These are phyloP conservation scores for Prunus yedoensis DNA, from an alignment of 331 rosid species.

Conservation along the genomic window DNA sequence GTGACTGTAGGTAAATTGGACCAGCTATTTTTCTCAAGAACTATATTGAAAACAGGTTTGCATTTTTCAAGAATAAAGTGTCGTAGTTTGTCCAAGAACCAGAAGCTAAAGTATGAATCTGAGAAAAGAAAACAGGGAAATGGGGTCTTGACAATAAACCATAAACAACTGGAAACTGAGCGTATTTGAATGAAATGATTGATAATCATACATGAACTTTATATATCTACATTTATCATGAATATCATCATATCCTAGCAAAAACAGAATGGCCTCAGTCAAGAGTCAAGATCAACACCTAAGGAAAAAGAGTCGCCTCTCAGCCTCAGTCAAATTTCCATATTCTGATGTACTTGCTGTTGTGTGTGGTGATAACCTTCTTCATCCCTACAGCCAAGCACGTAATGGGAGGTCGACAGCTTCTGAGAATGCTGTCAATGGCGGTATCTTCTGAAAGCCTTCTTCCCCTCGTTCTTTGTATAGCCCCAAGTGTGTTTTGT, in stretches of 20 bases:
- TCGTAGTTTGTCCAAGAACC: not conserved
- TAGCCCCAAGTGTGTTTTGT: constrained; percentile 18
- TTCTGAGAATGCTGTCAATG: constrained; percentile 44
- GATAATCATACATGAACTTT: too few relatives aligned
- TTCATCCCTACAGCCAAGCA: constrained; percentile 87
- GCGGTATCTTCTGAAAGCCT: constrained; percentile 44
- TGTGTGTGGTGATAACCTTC: constrained; percentile 76
- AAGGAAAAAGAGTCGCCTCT: not conserved
- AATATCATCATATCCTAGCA: not conserved
- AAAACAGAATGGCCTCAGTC: not conserved
- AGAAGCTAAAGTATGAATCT: not conserved
- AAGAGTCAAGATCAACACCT: not conserved
- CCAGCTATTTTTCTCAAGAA: not conserved
- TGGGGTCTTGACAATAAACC: not conserved
- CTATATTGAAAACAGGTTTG: not conserved
- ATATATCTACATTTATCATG: not conserved
- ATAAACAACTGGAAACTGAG: not conserved
- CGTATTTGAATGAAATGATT: not conserved
- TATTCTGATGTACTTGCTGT: constrained; percentile 45
- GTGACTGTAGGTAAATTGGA: not conserved
- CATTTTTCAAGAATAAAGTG: not conserved
- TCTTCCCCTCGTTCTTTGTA: constrained; percentile 47
- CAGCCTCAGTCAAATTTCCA: constrained; percentile 58
- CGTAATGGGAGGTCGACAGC: constrained; percentile 57
- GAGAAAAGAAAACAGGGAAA: too few relatives aligned